A percentile compares a stretch with the other conserved stretches of the same genome.
These are phyloP conservation scores for Wickerhamiella dianesei DNA, from an alignment of 805 yeast genomes.

Conservation along the genomic window DNA sequence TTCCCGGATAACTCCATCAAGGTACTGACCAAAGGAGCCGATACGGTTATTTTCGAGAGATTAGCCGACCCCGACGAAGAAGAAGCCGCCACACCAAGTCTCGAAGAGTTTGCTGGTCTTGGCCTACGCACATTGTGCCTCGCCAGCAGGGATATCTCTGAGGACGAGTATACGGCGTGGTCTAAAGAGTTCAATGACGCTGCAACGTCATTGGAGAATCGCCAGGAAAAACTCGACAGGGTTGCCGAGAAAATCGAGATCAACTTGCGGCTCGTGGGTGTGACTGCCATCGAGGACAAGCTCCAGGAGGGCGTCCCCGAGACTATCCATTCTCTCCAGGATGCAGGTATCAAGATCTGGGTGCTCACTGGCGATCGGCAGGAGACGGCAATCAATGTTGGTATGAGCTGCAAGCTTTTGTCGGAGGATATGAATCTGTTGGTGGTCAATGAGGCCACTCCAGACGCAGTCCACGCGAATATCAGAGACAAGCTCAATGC, in stretches of 20 bases:
- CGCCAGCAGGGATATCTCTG: conserved; percentile 69
- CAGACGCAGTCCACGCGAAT: conserved; percentile 63
- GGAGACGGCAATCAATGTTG: conserved; percentile 95
- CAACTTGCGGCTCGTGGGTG: conserved; percentile 63
- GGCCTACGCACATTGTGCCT: conserved; percentile 91
- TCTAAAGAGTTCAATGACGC: conserved; percentile 50
- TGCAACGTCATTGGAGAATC: conserved; percentile 54
- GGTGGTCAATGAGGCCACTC: conserved; percentile 73
- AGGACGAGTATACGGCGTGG: conserved; percentile 69
- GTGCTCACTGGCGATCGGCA: conserved; percentile 97
- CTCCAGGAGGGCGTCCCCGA: conserved; percentile 95
- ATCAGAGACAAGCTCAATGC: conserved; percentile 64
- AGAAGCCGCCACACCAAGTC: conserved; percentile 73
- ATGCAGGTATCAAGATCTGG: conserved; percentile 94
- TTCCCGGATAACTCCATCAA: conserved; percentile 89
- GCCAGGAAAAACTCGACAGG: conserved; percentile 51
- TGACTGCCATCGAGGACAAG: conserved; percentile 95
- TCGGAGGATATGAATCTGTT: conserved; percentile 93
- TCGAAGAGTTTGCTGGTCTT: conserved; percentile 93
- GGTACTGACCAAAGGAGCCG: conserved; percentile 93
- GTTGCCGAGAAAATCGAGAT: conserved; percentile 64
- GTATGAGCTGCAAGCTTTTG: conserved; percentile 84
- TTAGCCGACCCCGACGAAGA: conserved; percentile 32
- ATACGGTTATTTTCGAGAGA: conserved; percentile 85
- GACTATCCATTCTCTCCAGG: conserved; percentile 75